Evolutionary conservation across 192 early-diverging fungal species (phyloP).

Genomic region (Podila horticola): DNA sequence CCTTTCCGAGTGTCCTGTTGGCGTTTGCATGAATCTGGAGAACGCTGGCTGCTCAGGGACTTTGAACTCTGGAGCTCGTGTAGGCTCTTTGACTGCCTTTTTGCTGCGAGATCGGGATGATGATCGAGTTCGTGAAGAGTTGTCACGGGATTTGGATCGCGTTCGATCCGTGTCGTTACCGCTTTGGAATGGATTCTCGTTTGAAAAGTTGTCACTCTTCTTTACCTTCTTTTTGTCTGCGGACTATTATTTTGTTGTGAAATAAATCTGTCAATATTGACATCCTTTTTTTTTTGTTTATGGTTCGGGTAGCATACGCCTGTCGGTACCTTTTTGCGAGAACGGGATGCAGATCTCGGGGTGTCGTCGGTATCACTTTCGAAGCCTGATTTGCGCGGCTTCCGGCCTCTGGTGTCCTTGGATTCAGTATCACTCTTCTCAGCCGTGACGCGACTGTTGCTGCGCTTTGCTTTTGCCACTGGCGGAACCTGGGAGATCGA

Average conservation of each 20-base stretch:
- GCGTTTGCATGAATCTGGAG: conserved; percentile 33
- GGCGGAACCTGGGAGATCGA: neutral
- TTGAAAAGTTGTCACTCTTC: conserved; percentile 37
- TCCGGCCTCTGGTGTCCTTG: conserved; percentile 17
- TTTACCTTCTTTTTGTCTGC: conserved; percentile 4
- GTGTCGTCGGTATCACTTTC: conserved; percentile 25
- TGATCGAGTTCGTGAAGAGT: neutral
- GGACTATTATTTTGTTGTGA: neutral
- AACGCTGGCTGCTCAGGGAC: conserved; percentile 37
- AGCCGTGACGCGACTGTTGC: conserved; percentile 30
- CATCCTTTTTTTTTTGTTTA: too few relatives aligned
- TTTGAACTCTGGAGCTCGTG: conserved; percentile 23
- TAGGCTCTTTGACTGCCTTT: conserved; percentile 3
- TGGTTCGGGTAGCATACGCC: neutral
- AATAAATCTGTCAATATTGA: neutral
- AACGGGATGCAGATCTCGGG: neutral
- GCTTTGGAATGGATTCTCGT: conserved; percentile 56
- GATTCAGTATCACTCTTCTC: conserved; percentile 15
- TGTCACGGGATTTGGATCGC: conserved; percentile 23
- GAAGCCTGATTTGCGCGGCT: neutral
- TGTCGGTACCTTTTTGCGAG: conserved; percentile 2
- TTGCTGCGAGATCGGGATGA: conserved; percentile 27
- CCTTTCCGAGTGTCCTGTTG: conserved; percentile 1
- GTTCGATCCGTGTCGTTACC: conserved; percentile 37
- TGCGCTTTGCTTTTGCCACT: conserved; percentile 16